Evolutionary conservation across 257 asterid genomes (phyloP), one percentile per base, ranked within the genome.

Genomic region (Solanum verrucosum): DNA sequence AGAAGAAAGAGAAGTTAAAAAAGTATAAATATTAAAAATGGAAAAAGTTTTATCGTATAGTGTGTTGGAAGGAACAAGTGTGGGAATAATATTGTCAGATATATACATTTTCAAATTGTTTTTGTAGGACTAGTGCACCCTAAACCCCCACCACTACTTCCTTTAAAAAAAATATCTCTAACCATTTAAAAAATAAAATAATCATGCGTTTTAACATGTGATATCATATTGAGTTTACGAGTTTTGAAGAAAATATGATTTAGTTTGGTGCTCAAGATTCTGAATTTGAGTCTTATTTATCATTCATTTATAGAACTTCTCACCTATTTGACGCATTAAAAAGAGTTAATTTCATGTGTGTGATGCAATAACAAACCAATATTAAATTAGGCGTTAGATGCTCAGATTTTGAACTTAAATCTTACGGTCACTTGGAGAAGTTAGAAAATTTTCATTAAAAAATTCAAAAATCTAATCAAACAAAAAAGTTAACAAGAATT

Each of bases 61-160:
- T 90, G 96, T 65, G 75, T 93, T 94, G 96, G 95, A 93, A 92
- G 94, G 87, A 90, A 93, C 93, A 88, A 90, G 95, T 91, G 92
- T 93, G 95, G 91, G 96, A 94, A 94, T 92, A 94, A 89, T 90
- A 59, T 63, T 93, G 98, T 92, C 96, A 94, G 94, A 89, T 75
- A 18, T 18, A 25, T n/a, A 73, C 0, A 73, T 73, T 9, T 73
- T 34, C 49, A 73, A 20, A 79, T 44, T 42, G 16, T 23, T 44
- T 79, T 79, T 79, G 67, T 79, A 79, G 85, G 85, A 44, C 85
- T 44, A 44, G 85, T 79, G 67, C 40, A 16, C 85, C 85, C 40
- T 79, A 79, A 42, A 79, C 16, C 21, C 25, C 65, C 35, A 42
- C 60, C 63, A 13, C 37, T 10, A 35, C 81, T 70, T 35, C 35